Conservation (phyloP, 2,329 filamentous ascomycete genomes). For the Canariomyces notabilis region DNA sequence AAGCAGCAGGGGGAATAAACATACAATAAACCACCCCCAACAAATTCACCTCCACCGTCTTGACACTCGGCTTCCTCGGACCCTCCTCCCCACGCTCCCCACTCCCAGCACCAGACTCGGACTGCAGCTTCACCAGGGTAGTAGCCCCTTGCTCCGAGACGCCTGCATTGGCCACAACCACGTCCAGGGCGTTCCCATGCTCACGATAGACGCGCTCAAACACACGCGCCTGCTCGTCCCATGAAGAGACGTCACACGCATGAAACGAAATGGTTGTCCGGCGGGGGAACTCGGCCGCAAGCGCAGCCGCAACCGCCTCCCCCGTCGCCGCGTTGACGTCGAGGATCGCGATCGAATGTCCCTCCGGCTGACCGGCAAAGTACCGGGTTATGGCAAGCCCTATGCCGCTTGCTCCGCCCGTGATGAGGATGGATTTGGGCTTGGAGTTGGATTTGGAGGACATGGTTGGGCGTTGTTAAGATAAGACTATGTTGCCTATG, state of each 20-base stretch:
- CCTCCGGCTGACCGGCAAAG: conserved; percentile 17
- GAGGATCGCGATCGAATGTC: conserved; percentile 20
- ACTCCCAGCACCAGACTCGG: conserved; percentile 11
- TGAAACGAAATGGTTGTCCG: conserved; percentile 29
- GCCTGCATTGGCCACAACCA: conserved; percentile 48
- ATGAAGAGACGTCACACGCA: conserved; percentile 35
- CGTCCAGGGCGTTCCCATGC: conserved; percentile 32
- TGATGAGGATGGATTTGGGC: conserved; percentile 20
- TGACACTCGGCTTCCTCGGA: conserved; percentile 28
- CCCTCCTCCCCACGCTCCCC: conserved; percentile 19
- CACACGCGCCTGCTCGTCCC: conserved; percentile 29
- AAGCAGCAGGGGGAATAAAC: neutral
- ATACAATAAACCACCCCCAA: conserved; percentile 41
- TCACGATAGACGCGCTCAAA: conserved; percentile 26
- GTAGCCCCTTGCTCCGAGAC: conserved; percentile 38
- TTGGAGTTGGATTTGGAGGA: neutral
- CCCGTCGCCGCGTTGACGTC: conserved; percentile 17
- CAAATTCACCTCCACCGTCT: conserved; percentile 35
- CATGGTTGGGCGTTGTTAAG: too few species aligned
- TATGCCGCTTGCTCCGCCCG: conserved; percentile 23
- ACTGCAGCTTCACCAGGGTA: conserved; percentile 30
- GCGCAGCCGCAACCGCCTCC: conserved; percentile 21
- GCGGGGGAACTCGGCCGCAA: conserved; percentile 24
- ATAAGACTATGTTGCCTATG: too few species aligned
- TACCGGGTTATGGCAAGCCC: conserved; percentile 20